phyloP scores from a whole-genome alignment of 164 flowering plant species.

The Tinospora cordifolia region DNA sequence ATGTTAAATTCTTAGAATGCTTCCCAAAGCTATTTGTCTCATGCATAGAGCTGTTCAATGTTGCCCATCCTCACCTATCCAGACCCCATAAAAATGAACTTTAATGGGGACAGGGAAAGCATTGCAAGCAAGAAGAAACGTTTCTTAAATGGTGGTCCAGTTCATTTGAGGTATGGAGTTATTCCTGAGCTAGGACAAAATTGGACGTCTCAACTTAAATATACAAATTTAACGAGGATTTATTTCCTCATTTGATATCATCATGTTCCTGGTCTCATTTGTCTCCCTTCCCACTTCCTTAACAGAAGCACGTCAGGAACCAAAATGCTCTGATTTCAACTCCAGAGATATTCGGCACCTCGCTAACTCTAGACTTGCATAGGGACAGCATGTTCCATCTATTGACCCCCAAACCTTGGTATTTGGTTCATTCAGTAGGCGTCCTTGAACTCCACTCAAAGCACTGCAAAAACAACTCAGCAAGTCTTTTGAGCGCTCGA shows the following conservation, averaged over 20 bases:
- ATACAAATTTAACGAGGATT: constrained; percentile 12
- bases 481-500: background rate
- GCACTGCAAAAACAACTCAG: constrained; percentile 3
- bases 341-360: constrained; percentile 10
- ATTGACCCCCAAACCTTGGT: constrained; percentile 9
- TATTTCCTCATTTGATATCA: constrained; percentile 11
- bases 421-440: constrained; percentile 7
- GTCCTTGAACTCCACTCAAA: constrained; percentile 4
- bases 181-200: background rate
- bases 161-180: background rate
- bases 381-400: constrained; percentile 1
- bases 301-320: constrained; percentile 8
- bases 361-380: constrained; percentile 1
- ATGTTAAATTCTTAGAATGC: no score
- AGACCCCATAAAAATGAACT: no score
- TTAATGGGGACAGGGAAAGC: no score
- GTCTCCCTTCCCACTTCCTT: constrained; percentile 15
- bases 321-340: constrained; percentile 10
- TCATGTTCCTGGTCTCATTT: constrained; percentile 10
- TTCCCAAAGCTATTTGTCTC: no score
- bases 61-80: background rate
- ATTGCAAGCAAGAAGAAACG: no score
- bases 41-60: background rate
- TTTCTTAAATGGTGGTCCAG: no score
- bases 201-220: background rate